Conservation (phyloP, 352 stramenopile species). For the Globisporangium barbulae region DNA sequence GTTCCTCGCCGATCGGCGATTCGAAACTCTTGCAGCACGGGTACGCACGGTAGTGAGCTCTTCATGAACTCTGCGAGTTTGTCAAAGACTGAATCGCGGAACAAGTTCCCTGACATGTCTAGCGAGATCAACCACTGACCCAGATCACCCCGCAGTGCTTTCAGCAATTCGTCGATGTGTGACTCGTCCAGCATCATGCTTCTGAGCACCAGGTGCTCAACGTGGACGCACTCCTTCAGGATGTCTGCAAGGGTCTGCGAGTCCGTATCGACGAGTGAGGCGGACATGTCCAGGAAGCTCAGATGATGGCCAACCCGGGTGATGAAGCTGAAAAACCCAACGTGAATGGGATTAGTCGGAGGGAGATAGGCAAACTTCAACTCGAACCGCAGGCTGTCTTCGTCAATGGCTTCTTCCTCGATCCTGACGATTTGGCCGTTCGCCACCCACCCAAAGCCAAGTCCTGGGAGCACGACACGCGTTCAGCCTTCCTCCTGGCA, state of each 20-base stretch:
- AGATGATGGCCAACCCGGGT: neutral
- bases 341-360: neutral
- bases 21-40: constrained; percentile 9
- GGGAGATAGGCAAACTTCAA: neutral
- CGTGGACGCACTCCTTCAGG: constrained; percentile 1
- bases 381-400: neutral
- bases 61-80: constrained; percentile 4
- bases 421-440: neutral
- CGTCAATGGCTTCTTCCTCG: neutral
- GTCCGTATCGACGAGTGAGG: neutral
- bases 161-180: neutral
- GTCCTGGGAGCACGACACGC: neutral
- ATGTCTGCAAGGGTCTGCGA: neutral
- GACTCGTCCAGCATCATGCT: neutral
- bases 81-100: neutral
- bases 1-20: neutral
- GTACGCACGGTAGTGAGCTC: neutral
- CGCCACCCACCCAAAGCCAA: neutral
- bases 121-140: neutral
- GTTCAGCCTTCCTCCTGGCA: constrained; percentile 1
- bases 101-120: constrained; percentile 2
- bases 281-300: neutral
- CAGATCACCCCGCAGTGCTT: neutral
- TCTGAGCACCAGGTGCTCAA: neutral
- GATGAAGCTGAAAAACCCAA: neutral